Base-by-base conservation (phyloP, 805 yeast species). In the Candida yuanshanica region DNA sequence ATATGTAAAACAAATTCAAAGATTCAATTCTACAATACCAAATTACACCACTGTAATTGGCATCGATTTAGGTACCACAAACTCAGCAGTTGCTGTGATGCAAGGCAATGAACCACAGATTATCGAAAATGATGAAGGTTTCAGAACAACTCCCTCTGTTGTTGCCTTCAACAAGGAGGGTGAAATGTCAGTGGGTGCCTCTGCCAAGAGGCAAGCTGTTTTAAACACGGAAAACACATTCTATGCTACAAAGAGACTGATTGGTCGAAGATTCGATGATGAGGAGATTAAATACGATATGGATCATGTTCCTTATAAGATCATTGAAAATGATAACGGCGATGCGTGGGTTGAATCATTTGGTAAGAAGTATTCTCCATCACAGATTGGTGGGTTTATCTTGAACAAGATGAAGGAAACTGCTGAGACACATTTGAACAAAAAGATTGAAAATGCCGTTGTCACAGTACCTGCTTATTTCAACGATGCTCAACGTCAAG, bases 391-490 rank as follows among this genome's bases (percentile, higher is more conserved):
- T 50, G 83, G 87, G 20, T 67, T 70, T 34, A 72, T 81, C n/a
- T 64, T 81, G 49, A 64, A 70, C 36, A 77, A 79, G 55, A 77
- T 82, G 83, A 79, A 72, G 56, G 69, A 65, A 40, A 67, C 74
- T 24, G 87, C 89, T 7, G 80, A 77, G 52, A 49, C 68, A 12
- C 74, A 74, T 47, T 52, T 79, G 20, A 64, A 68, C 38, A 58
- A 62, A 42, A 56, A 65, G 8, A 70, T 81, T 7, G 72, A 72
- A 36, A 81, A 79, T 49, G 89, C 91, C 1, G 91, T 83, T 21
- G 80, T 83, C 31, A 83, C 93, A 0, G 91, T 83, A 5, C 93
- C 93, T 17, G 91, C 91, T 5, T 83, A 83, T 59, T 83, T 83
- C 64, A 82, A 83, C 59, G 91, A 83, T 60, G 71, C 83, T 13